Evolutionary conservation across 1,139 yeast genomes (phyloP), one percentile per base, ranked within the genome.

Genomic region (Blastobotrys arbuscula): DNA sequence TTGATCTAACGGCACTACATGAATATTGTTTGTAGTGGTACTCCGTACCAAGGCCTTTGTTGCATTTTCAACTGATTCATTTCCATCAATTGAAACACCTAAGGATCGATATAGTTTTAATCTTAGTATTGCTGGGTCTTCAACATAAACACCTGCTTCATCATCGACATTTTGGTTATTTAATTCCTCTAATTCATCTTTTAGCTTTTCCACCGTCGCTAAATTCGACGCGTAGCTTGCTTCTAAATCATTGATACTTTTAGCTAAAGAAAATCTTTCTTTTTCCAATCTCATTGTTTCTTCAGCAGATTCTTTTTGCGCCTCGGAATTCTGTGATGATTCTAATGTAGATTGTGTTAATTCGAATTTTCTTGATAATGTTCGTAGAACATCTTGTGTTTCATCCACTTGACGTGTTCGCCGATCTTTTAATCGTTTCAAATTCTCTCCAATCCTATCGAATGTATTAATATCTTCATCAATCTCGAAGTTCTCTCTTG

Each of bases 201-300:
- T 66, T 45, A 80, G 61, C 47, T 67, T 71, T 31, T 71, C 64
- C 45, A 76, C 63, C 30, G 72, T 69, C 37, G 78, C 70, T 48
- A 72, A 74, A 50, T 74, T 67, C 6, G 75, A 65, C 52, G 77
- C 77, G 36, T 78, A 70, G 31, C 74, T 66, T 55, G 78, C 72
- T 51, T 80, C 84, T 49, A 81, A 66, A 44, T 78, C 81, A 48
- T 79, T 78, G 52, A 81, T 69, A 34, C 72, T 73, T 57, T 79
- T 79, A 2, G 84, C 85, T 10, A 80, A 65, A 9, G 75, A 58
- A 47, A 81, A 75, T 52, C 79, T 77, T 42, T 72, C 69, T 38
- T 73, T 70, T 56, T 79, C 84, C 41, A 79, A 54, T 49, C 61
- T 49, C 40, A 56, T 60, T 52, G 58, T 59, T 50, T 49, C 60